A percentile compares a stretch with the other conserved stretches of the same genome.
Conservation (phyloP, 768 basidiomycete species). For the Piloderma croceum region DNA sequence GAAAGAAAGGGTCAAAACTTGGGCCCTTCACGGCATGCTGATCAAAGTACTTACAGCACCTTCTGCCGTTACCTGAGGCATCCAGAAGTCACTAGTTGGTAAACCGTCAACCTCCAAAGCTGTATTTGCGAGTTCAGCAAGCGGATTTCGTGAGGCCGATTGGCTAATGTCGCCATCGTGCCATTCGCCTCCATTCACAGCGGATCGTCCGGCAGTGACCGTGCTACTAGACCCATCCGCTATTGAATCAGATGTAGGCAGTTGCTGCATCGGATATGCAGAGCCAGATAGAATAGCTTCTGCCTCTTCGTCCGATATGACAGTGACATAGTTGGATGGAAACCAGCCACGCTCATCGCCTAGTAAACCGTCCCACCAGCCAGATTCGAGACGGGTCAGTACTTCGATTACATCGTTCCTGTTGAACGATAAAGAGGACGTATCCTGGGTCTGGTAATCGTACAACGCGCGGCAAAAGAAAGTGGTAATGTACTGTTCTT, state of each 20-base stretch:
- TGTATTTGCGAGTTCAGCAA: conserved; percentile 25
- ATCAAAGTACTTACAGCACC: conserved; percentile 62
- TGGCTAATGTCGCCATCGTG: conserved; percentile 38
- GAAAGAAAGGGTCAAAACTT: conserved; percentile 1
- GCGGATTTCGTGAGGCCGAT: conserved; percentile 27
- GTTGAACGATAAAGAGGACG: conserved; percentile 82
- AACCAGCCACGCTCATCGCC: conserved; percentile 93
- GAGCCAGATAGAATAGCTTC: conserved; percentile 56
- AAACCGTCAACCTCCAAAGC: background rate
- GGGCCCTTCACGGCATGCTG: background rate
- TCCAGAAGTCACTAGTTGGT: conserved; percentile 69
- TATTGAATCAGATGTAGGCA: conserved; percentile 23
- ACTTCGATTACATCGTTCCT: conserved; percentile 92
- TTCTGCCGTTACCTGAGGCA: conserved; percentile 75
- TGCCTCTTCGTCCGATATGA: conserved; percentile 76
- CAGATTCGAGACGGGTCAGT: conserved; percentile 81
- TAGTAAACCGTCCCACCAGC: conserved; percentile 98
- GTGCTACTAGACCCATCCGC: conserved; percentile 47
- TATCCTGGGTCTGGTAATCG: conserved; percentile 83
- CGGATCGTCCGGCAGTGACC: conserved; percentile 34
- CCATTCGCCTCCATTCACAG: conserved; percentile 52
- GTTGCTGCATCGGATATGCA: conserved; percentile 20
- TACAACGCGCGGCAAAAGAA: conserved; percentile 91
- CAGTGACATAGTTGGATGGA: conserved; percentile 88
- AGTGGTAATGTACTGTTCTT: conserved; percentile 58